Evolutionary conservation across 2,329 filamentous ascomycete genomes (phyloP).

Genomic region (Colletotrichum liriopes): DNA sequence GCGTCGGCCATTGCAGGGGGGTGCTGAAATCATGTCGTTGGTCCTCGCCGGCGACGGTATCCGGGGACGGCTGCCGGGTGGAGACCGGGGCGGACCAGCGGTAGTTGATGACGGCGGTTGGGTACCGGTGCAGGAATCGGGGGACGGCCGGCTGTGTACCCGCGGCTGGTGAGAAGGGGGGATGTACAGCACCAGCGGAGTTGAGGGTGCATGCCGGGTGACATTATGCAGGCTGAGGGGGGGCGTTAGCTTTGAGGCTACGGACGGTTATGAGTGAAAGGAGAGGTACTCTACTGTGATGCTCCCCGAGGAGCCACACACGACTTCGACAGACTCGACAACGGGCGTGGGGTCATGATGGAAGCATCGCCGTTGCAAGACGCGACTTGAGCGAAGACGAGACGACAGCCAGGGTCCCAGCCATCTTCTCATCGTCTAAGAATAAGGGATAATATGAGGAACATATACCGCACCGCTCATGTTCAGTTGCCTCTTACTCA

Average conservation of each 20-base stretch:
- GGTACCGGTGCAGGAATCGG: conserved; percentile 58
- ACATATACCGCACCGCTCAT: neutral
- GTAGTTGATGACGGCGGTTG: conserved; percentile 72
- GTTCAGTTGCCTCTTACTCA: conserved; percentile 7
- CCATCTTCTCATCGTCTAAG: conserved; percentile 43
- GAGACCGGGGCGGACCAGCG: conserved; percentile 62
- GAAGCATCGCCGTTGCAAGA: conserved; percentile 34
- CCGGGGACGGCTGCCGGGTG: conserved; percentile 27
- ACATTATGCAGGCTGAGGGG: conserved; percentile 65
- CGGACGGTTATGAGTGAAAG: neutral
- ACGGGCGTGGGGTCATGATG: conserved; percentile 39
- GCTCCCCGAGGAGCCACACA: conserved; percentile 64
- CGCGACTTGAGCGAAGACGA: conserved; percentile 26
- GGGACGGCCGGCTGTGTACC: conserved; percentile 53
- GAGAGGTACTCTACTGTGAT: conserved; percentile 67
- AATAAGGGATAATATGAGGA: neutral
- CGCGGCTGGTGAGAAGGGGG: conserved; percentile 62
- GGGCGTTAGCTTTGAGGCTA: conserved; percentile 43
- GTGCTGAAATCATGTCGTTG: conserved; percentile 41
- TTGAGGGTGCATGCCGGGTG: conserved; percentile 51
- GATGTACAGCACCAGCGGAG: conserved; percentile 70
- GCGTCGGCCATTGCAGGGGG: conserved; percentile 66
- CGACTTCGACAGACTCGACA: conserved; percentile 61
- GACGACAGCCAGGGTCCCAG: conserved; percentile 31
- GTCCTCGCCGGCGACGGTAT: conserved; percentile 26